Evolutionary conservation across 306 rosid genomes (phyloP), one percentile per base, ranked within the genome.

Genomic region (Prunus kanzakura): DNA sequence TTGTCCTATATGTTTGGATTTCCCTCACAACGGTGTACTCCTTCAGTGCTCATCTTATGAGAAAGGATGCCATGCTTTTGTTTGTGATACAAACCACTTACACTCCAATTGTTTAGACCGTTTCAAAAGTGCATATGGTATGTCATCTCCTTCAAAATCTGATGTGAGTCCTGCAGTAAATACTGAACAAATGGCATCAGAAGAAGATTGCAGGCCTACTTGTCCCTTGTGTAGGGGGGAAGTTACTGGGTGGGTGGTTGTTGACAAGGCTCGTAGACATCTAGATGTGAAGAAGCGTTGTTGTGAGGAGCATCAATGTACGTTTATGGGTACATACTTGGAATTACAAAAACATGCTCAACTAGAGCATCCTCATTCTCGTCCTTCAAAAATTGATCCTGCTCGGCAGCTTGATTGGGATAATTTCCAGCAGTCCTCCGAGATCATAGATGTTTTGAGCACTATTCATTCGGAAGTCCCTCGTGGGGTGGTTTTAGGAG

Each of bases 321-420:
- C 35, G 5, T 94, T 92, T 75, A 82, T 15, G 83, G 98, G 98
- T 74, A 87, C 96, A 23, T 94, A 85, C 81, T 72, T 79, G 78
- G 98, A 94, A 69, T 82, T 94, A 41, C 93, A 89, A 65, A 77
- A 83, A 4, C 98, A 94, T 85, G 98, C 95, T 76, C 85, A 88
- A 75, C 69, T 84, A 45, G 97, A 89, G 72, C 98, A 94, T 76
- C 98, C 98, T 54, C 91, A 90, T 82, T 89, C 97, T 3, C 89
- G 90, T 11, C 98, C 97, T 46, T 94, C 98, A 9, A 88, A 87
- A 77, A 90, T 94, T 22, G 98, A 94, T 81, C 98, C 98, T 19
- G 97, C 97, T 12, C 85, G 95, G 43, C 91, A 87, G 86, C 97
- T 94, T 60, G 98, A 94, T 75, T 94, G 98, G 98, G 98, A 94